Evolutionary conservation across 2,329 filamentous ascomycete genomes (phyloP).

Genomic region (Sporothrix pseudoabietina): DNA sequence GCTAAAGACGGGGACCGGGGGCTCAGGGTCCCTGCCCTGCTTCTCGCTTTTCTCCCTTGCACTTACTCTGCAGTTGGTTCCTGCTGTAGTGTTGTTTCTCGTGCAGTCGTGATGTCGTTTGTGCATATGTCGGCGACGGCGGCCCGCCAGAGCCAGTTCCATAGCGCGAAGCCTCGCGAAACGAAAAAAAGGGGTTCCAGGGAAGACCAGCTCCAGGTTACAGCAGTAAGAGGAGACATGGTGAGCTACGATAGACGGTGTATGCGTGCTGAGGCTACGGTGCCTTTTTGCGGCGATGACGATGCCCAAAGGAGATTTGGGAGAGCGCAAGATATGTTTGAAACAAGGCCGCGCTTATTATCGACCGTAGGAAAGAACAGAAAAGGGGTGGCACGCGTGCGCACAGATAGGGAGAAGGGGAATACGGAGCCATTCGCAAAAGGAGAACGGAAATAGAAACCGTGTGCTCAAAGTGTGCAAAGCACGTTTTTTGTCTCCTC

Average conservation of each 20-base stretch:
- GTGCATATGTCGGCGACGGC: constrained; percentile 10
- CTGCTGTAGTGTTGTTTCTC: background rate
- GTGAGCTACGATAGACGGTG: background rate
- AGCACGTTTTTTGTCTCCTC: background rate
- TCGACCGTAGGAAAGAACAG: background rate
- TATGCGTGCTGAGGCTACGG: constrained; percentile 1
- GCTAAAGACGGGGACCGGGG: constrained; percentile 4
- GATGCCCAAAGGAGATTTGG: background rate
- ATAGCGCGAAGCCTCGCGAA: background rate
- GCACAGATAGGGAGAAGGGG: background rate
- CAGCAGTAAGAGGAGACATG: background rate
- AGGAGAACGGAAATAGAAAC: background rate
- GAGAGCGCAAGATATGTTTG: background rate
- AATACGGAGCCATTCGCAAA: background rate
- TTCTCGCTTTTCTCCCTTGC: background rate
- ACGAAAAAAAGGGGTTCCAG: background rate
- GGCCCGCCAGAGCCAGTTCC: constrained; percentile 1
- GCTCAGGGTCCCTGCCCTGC: background rate
- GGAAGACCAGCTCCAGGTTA: background rate
- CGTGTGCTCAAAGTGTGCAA: background rate
- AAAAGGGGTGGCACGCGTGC: background rate
- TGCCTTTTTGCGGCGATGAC: background rate
- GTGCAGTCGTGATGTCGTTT: background rate
- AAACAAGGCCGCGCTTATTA: background rate
- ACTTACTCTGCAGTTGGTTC: background rate